Evolutionary conservation across 306 rosid species (phyloP).

Genomic region (Inga oerstediana): DNA sequence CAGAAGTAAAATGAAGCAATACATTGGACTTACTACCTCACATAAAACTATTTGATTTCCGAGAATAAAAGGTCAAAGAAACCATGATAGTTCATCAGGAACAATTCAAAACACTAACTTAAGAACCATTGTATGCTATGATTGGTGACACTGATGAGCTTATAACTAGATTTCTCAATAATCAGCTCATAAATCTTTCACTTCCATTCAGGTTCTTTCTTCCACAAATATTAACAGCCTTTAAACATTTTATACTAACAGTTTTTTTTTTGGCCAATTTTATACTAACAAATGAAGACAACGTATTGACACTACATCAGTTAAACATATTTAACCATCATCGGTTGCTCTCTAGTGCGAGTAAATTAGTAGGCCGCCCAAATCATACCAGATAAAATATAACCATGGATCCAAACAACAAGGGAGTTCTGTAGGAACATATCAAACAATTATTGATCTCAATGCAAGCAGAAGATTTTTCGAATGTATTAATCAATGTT

Average conservation of each 20-base stretch:
- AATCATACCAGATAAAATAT: background rate
- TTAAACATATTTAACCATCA: background rate
- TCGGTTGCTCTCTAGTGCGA: background rate
- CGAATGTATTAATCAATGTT: background rate
- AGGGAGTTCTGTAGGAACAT: background rate
- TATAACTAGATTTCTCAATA: background rate
- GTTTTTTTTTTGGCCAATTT: background rate
- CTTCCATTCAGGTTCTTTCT: background rate
- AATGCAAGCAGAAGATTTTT: background rate
- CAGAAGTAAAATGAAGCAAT: background rate
- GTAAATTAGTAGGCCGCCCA: background rate
- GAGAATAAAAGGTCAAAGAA: background rate
- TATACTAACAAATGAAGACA: background rate
- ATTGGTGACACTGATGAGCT: background rate
- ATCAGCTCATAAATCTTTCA: background rate
- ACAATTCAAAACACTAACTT: background rate
- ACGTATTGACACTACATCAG: background rate
- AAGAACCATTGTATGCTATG: background rate
- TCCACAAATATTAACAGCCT: background rate
- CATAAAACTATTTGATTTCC: background rate
- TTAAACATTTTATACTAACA: background rate
- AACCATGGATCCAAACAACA: background rate
- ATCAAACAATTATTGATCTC: background rate
- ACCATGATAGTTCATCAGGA: background rate
- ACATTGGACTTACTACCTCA: background rate